A percentile compares a stretch with the other conserved stretches of the same genome.
Conservation (phyloP, 179 eudicot species). For the Kewa caespitosa region DNA sequence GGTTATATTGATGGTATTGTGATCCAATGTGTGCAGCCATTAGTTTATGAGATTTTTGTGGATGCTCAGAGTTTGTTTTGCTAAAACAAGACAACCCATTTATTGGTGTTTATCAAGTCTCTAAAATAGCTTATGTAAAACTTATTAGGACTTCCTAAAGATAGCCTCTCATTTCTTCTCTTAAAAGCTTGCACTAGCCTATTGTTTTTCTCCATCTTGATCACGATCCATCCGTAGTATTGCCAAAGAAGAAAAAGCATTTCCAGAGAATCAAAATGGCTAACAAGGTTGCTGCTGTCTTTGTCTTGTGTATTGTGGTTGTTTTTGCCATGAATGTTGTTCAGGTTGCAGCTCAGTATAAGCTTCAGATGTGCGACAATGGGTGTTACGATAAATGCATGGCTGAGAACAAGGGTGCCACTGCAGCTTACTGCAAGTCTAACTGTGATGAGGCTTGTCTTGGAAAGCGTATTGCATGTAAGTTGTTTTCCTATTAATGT, state of each 20-base stretch:
- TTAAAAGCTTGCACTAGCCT: neutral
- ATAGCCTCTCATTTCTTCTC: neutral
- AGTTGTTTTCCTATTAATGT: neutral
- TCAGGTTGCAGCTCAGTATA: constrained; percentile 1
- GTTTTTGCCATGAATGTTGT: neutral
- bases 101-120: neutral
- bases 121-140: neutral
- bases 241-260: neutral
- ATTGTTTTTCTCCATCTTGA: neutral
- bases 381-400: constrained; percentile 9
- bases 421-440: constrained; percentile 17
- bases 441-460: constrained; percentile 9
- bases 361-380: constrained; percentile 7
- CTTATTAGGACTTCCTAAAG: neutral
- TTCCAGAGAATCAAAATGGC: constrained; percentile 19
- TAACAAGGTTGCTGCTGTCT: constrained; percentile 14
- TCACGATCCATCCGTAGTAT: neutral
- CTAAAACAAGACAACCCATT: constrained; percentile 1
- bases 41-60: neutral
- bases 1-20: too few relatives aligned
- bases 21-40: too few relatives aligned
- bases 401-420: neutral
- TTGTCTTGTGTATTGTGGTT: constrained; percentile 12
- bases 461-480: neutral
- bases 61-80: neutral